phyloP scores from a whole-genome alignment of 805 yeast species.

The Komagataella ulmi region DNA sequence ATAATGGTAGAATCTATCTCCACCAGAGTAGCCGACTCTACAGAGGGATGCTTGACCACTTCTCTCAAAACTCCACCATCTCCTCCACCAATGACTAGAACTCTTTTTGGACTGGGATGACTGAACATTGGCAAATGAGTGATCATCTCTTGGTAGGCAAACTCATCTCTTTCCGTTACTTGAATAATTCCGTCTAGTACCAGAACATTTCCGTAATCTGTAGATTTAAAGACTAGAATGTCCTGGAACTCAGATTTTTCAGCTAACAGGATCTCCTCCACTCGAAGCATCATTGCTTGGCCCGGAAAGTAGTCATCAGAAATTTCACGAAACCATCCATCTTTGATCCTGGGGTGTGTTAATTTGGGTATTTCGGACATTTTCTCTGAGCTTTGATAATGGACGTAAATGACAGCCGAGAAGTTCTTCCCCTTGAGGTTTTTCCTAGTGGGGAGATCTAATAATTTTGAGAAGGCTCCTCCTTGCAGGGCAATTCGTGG shows the following conservation, averaged over 20 bases:
- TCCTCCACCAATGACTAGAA: constrained; percentile 95
- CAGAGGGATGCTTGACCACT: constrained; percentile 74
- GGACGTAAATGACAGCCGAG: neutral
- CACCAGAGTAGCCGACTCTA: constrained; percentile 83
- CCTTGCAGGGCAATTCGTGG: neutral
- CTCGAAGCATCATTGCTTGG: constrained; percentile 88
- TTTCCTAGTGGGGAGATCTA: neutral
- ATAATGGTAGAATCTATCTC: constrained; percentile 95
- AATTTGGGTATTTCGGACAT: constrained; percentile 15
- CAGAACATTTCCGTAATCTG: constrained; percentile 89
- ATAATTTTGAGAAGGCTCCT: neutral
- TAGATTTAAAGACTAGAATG: constrained; percentile 82
- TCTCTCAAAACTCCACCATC: constrained; percentile 98
- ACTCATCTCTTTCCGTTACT: constrained; percentile 95
- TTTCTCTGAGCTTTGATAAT: neutral
- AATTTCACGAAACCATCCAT: constrained; percentile 96
- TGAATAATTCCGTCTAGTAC: constrained; percentile 93
- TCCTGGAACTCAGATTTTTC: constrained; percentile 89
- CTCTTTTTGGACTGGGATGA: constrained; percentile 90
- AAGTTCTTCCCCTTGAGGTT: neutral
- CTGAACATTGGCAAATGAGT: constrained; percentile 85
- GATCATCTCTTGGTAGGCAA: constrained; percentile 97
- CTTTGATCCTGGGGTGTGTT: constrained; percentile 46
- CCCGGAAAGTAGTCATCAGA: constrained; percentile 99
- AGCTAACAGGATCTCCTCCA: constrained; percentile 73